Percentiles rank a stretch among this genome's conserved stretches.
These are phyloP conservation scores for Pisolithus thermaeus DNA, from an alignment of 1,284 basidiomycete genomes.

Conservation along the genomic window DNA sequence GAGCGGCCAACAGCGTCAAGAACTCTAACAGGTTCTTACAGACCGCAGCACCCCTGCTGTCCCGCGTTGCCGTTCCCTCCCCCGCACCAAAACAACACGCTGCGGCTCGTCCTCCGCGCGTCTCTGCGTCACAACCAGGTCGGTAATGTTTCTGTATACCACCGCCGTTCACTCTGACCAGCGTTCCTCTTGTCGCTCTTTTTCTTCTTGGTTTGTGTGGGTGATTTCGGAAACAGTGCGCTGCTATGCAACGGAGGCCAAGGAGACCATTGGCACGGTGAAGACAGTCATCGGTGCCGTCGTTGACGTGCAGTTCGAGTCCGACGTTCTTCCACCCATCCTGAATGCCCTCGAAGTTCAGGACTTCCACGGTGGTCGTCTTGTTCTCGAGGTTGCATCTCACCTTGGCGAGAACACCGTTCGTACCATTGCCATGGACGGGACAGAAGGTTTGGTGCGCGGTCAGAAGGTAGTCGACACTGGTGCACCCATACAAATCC, in stretches of 20 bases:
- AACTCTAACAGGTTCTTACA: slow-evolving; percentile 75
- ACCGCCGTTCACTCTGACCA: slow-evolving; percentile 21
- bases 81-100: slow-evolving; percentile 32
- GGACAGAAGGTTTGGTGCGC: slow-evolving; percentile 99
- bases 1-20: slow-evolving; percentile 68
- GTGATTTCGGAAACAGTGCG: slow-evolving; percentile 48
- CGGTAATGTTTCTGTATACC: slow-evolving; percentile 34
- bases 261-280: slow-evolving; percentile 65
- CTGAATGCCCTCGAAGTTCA: slow-evolving; percentile 98
- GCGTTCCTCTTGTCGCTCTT: slow-evolving; percentile 13
- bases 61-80: slow-evolving; percentile 39
- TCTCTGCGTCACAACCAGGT: slow-evolving; percentile 29
- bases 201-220: slow-evolving; percentile 11
- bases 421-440: slow-evolving; percentile 97
- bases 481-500: slow-evolving; percentile 93
- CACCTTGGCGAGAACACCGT: slow-evolving; percentile 99
- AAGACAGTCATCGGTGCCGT: slow-evolving; percentile 98
- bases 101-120: slow-evolving; percentile 29
- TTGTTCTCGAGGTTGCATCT: slow-evolving; percentile 94
- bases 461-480: slow-evolving; percentile 97
- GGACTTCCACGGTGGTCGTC: slow-evolving; percentile 86
- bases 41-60: slow-evolving; percentile 49
- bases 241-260: slow-evolving; percentile 88
- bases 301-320: slow-evolving; percentile 96
- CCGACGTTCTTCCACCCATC: slow-evolving; percentile 89